Evolutionary conservation across 345 rosid genomes (phyloP), one percentile per base, ranked within the genome.

Genomic region (Cochlearia excelsa): DNA sequence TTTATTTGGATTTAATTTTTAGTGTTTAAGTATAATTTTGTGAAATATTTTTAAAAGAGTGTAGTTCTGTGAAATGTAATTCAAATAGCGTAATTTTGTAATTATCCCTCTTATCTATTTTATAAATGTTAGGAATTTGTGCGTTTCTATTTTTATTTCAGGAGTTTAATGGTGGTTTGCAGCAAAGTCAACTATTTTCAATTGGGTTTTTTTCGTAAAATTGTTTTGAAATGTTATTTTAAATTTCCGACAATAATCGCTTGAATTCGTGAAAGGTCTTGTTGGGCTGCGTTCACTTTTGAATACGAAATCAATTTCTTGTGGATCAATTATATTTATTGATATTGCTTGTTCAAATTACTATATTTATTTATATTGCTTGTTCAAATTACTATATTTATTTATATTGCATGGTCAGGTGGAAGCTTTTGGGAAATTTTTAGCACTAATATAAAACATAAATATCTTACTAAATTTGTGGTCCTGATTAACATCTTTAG

Each of bases 121-220:
- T n/a, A n/a, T n/a, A n/a, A n/a, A n/a, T n/a, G n/a, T n/a, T n/a
- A n/a, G n/a, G n/a, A n/a, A n/a, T n/a, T n/a, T n/a, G n/a, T n/a
- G n/a, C n/a, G n/a, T n/a, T n/a, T n/a, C n/a, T n/a, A n/a, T n/a
- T 51, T 34, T 65, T 16, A 10, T 51, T 52, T 59, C 66, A 67
- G 66, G 72, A 59, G 61, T 3, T 6, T 45, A 38, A 41, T 59
- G 66, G 59, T 68, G 54, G 54, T 44, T 43, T 67, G 54, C 54
- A 39, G 8, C 42, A 59, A 51, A 52, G 49, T 52, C 54, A 33
- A 48, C 44, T 41, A 52, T 46, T 41, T 59, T 37, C 43, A 7
- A 29, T 57, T 31, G 8, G 6, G 1, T 8, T 5, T 33, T 9
- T 9, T 34, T 10, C 7, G 35, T 50, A 27, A 44, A 52, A n/a